phyloP scores from a whole-genome alignment of 306 rosid species.

The Rubus idaeus region DNA sequence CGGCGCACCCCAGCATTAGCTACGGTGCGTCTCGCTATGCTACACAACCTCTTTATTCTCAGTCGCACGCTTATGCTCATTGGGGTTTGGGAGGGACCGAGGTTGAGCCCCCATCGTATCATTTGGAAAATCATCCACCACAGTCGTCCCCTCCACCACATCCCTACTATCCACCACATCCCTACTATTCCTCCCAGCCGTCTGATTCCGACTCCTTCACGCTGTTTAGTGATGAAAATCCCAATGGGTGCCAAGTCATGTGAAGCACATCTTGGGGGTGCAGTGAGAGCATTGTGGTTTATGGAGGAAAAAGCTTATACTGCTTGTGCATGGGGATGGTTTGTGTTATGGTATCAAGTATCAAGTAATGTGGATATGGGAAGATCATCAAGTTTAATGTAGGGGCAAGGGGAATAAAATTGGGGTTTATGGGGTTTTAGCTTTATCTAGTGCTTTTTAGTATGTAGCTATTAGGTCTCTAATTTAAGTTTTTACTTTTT shows the following conservation, averaged over 20 bases:
- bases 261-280: conserved; percentile 7
- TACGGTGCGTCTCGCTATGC: conserved; percentile 49
- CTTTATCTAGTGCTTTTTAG: conserved; percentile 26
- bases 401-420: not conserved
- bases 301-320: not conserved
- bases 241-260: conserved; percentile 66
- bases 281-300: conserved; percentile 19
- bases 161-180: not conserved
- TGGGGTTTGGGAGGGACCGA: conserved; percentile 22
- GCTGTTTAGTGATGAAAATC: conserved; percentile 78
- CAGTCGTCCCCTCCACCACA: not conserved
- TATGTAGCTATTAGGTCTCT: not conserved
- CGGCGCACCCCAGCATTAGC: conserved; percentile 42
- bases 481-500: not conserved
- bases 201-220: conserved; percentile 38
- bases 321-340: conserved; percentile 36
- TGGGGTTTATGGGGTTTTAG: conserved; percentile 1
- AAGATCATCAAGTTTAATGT: conserved; percentile 1
- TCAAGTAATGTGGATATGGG: conserved; percentile 25
- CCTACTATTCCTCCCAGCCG: conserved; percentile 42
- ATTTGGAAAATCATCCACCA: conserved; percentile 25
- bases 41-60: conserved; percentile 34
- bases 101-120: conserved; percentile 27
- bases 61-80: conserved; percentile 35
- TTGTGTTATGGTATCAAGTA: conserved; percentile 20